Conservation (phyloP, 495 filamentous ascomycete species). For the Neurospora sp. region DNA sequence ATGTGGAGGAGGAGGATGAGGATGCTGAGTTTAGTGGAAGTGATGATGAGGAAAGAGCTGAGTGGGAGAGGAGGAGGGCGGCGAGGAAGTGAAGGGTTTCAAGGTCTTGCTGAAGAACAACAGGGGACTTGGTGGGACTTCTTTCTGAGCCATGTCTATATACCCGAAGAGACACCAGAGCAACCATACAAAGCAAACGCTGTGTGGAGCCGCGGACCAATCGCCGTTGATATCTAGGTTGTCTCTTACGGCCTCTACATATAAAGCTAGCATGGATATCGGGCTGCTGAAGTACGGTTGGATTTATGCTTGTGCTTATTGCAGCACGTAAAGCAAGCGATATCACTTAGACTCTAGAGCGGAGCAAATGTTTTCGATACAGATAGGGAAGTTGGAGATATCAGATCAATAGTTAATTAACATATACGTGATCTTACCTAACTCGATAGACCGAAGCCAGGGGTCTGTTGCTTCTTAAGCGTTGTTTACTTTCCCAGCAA, state of each 20-base stretch:
- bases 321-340: background rate
- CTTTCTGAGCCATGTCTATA: background rate
- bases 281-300: background rate
- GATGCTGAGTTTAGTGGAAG: conserved; percentile 44
- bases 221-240: background rate
- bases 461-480: background rate
- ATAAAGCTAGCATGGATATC: background rate
- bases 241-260: background rate
- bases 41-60: conserved; percentile 42
- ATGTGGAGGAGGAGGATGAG: conserved; percentile 28
- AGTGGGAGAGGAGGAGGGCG: conserved; percentile 38
- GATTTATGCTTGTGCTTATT: background rate
- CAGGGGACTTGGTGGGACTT: background rate
- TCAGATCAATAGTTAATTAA: background rate
- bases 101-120: background rate
- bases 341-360: background rate
- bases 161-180: background rate
- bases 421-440: background rate
- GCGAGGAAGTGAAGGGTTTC: conserved; percentile 12
- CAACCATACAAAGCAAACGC: background rate
- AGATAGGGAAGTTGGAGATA: background rate
- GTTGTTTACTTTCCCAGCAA: background rate
- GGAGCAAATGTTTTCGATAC: background rate
- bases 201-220: background rate
- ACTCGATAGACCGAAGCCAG: background rate